Conservation (phyloP, 352 stramenopile genomes). For the Pseudoperonospora humuli region DNA sequence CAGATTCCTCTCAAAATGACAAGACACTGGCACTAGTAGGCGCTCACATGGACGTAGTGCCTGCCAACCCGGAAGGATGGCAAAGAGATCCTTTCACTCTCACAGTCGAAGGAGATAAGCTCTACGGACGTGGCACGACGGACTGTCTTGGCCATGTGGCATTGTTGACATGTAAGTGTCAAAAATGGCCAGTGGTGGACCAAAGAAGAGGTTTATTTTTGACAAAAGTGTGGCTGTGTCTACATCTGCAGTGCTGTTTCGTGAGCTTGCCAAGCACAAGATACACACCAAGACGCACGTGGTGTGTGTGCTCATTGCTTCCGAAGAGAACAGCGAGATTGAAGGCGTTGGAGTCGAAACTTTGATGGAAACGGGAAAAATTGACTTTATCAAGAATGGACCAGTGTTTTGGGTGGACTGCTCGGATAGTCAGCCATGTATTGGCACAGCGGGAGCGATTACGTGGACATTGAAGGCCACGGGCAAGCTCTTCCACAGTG, state of each 20-base stretch:
- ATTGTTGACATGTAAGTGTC: conserved; percentile 68
- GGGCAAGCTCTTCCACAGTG: conserved; percentile 90
- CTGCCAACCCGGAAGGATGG: conserved; percentile 88
- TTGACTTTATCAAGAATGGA: conserved; percentile 90
- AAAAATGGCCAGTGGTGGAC: background rate
- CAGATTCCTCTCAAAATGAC: conserved; percentile 25
- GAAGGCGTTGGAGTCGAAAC: conserved; percentile 84
- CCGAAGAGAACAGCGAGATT: conserved; percentile 81
- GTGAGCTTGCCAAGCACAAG: conserved; percentile 65
- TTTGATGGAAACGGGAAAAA: conserved; percentile 81
- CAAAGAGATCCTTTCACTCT: conserved; percentile 84
- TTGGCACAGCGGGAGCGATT: conserved; percentile 81
- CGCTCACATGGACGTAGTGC: conserved; percentile 89
- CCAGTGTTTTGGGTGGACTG: conserved; percentile 90
- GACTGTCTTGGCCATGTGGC: conserved; percentile 91
- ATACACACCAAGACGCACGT: conserved; percentile 71
- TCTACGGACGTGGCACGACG: conserved; percentile 89
- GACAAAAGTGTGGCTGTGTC: background rate
- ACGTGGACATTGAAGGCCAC: conserved; percentile 88
- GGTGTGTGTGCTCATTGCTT: conserved; percentile 87
- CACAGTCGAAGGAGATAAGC: conserved; percentile 85
- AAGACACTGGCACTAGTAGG: conserved; percentile 86
- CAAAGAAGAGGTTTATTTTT: background rate
- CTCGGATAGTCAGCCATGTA: conserved; percentile 89
- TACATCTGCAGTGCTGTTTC: conserved; percentile 35